Percentiles rank a stretch among this genome's conserved stretches.
Evolutionary conservation across 192 early-diverging fungal genomes (phyloP).

Genomic region (Umbelopsis sp.): DNA sequence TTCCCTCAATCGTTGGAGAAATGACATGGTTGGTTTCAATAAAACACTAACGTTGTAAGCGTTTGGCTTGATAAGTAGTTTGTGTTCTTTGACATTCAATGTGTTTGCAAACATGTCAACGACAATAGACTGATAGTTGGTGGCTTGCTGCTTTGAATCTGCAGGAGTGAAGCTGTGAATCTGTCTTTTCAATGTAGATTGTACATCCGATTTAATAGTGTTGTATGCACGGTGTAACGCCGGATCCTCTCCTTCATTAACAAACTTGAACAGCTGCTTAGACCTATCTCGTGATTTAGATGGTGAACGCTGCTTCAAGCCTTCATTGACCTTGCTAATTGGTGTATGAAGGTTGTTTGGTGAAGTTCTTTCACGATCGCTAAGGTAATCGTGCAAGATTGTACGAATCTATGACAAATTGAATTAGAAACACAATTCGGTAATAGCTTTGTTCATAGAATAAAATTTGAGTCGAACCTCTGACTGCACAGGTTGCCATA

Average conservation of each 20-base stretch:
- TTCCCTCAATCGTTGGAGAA: slow-evolving; percentile 57
- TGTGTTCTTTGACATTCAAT: slow-evolving; percentile 59
- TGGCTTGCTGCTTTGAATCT: slow-evolving; percentile 15
- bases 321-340: slow-evolving; percentile 31
- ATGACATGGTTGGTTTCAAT: slow-evolving; percentile 68
- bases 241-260: slow-evolving; percentile 17
- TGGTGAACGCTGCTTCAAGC: slow-evolving; percentile 9
- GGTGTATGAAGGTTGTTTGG: slow-evolving; percentile 19
- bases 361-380: slow-evolving; percentile 36
- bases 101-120: slow-evolving; percentile 69
- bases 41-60: slow-evolving; percentile 70
- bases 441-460: not conserved
- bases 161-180: slow-evolving; percentile 16
- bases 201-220: slow-evolving; percentile 17
- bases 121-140: slow-evolving; percentile 26
- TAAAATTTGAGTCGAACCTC: slow-evolving; percentile 33
- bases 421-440: not conserved
- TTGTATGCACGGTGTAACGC: slow-evolving; percentile 38
- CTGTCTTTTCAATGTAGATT: slow-evolving; percentile 25
- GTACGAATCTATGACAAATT: slow-evolving; percentile 34
- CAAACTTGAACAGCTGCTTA: slow-evolving; percentile 44
- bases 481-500: slow-evolving; percentile 48
- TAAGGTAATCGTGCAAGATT: slow-evolving; percentile 48
- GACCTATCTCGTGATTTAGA: slow-evolving; percentile 11
- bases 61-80: slow-evolving; percentile 64